Evolutionary conservation across 2,329 filamentous ascomycete species (phyloP), one percentile per base, ranked within the genome.

Genomic region (Arthrobotrys megalospora): DNA sequence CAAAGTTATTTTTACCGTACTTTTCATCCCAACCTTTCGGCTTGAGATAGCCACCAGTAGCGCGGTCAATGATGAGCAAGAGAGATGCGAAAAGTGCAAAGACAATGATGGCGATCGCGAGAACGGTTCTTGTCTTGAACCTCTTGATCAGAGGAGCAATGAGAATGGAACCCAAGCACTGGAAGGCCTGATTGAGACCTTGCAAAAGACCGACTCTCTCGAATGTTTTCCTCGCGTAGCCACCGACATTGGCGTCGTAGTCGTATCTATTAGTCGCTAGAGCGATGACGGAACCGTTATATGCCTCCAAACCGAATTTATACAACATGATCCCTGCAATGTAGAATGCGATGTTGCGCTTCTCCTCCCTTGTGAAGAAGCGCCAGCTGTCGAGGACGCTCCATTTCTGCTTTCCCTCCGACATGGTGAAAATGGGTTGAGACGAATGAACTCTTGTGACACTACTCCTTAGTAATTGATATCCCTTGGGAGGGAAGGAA

Each of bases 301-400:
- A 88, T 8, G 86, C 86, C 80, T 87, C 86, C 11, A 87, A 83
- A 28, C 86, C 86, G 72, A 88, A 87, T 80, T 88, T 88, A 83
- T 87, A 88, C 50, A 87, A 82, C 85, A 87, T 87, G 72, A 88
- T 87, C 5, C 86, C 87, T 6, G 83, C 79, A 60, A 87, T 86
- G 81, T 88, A 87, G 67, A 86, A 83, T 55, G 83, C 82, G 58
- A 87, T 85, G 73, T 86, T 86, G 63, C 85, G 84, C 68, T 85
- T 85, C 80, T 88, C 86, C 43, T 81, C 63, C 4, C 83, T 78
- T 7, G 83, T 83, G 81, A 86, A 86, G 60, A 82, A 65, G 47
- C 64, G 50, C 82, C 82, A 84, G 48, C 76, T 75, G 3, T 80
- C 67, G 38, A 50, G 62, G 14, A 79, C 41, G 14, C 21, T 64